phyloP scores from a whole-genome alignment of 805 yeast species.

The Ogataea nitratoaversa region DNA sequence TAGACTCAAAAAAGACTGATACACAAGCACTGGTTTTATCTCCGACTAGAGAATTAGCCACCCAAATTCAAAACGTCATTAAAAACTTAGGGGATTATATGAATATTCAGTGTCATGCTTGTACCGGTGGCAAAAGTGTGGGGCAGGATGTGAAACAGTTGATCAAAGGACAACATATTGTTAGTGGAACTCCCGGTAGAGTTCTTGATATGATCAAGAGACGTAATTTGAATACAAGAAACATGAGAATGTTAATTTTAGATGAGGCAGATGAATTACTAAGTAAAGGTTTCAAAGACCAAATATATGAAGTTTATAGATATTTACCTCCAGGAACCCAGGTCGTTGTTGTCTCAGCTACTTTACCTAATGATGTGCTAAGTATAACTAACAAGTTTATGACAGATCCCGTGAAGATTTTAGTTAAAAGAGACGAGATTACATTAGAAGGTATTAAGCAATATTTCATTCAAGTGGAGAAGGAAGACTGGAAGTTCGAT shows the following conservation, averaged over 20 bases:
- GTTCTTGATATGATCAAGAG: slow-evolving; percentile 94
- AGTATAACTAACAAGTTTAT: slow-evolving; percentile 89
- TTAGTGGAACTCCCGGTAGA: slow-evolving; percentile 98
- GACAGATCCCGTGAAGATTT: slow-evolving; percentile 90
- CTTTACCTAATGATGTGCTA: slow-evolving; percentile 89
- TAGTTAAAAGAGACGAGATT: slow-evolving; percentile 93
- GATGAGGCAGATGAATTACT: slow-evolving; percentile 99
- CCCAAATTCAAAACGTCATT: slow-evolving; percentile 93
- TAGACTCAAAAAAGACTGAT: slow-evolving; percentile 66
- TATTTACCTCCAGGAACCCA: slow-evolving; percentile 86
- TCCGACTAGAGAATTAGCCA: slow-evolving; percentile 96
- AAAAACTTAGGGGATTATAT: slow-evolving; percentile 85
- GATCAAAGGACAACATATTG: slow-evolving; percentile 83
- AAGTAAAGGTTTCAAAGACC: slow-evolving; percentile 90
- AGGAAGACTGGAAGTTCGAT: slow-evolving; percentile 93
- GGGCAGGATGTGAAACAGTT: slow-evolving; percentile 84
- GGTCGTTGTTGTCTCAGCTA: slow-evolving; percentile 92
- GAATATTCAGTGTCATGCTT: slow-evolving; percentile 90
- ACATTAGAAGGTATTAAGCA: slow-evolving; percentile 95
- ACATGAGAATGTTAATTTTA: slow-evolving; percentile 87
- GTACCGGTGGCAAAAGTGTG: slow-evolving; percentile 94
- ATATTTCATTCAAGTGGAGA: slow-evolving; percentile 83
- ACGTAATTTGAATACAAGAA: slow-evolving; percentile 73
- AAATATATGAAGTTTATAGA: slow-evolving; percentile 89
- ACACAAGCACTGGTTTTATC: slow-evolving; percentile 93